Base-by-base conservation (phyloP, 1,139 yeast species). In the Maudiozyma humilis region DNA sequence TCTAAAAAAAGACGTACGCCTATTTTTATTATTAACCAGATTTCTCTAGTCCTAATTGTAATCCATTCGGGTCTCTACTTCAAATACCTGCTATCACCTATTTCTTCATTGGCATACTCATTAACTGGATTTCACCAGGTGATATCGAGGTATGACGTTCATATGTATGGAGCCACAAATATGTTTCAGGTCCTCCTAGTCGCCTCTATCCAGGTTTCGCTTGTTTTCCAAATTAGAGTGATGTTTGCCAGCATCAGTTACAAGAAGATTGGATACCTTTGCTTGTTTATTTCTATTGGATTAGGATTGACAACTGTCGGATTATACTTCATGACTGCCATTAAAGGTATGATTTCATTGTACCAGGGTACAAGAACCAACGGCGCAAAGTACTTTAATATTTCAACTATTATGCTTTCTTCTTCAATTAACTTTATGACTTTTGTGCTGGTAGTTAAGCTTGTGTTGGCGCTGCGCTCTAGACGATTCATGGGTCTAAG, bases 401-500 rank as follows among this genome's bases (percentile, higher is more conserved):
- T 75, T 2, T 79, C 86, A 2, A 64, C 71, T 5, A 77, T 85
- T 41, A 56, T 85, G 36, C 82, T 87, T 53, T 78, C 89, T 0
- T 73, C 76, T 0, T 80, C 94, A 0, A 74, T 88, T 16, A 72
- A 77, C 50, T 59, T 82, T 23, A 78, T 79, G 68, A 76, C 85
- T 34, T 47, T 76, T 1, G 64, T 85, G 29, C 69, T 89, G 37
- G 62, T 79, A 3, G 57, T 68, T 13, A 91, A 89, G 60, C 70
- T 91, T 43, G 60, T 72, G 13, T 50, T 75, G 44, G 95, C 96
- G 1, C 75, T 86, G 29, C 71, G 78, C 49, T 73, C 84, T 2
- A 76, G 97, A 60, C 71, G 88, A 46, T 75, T 68, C 50, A 65
- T 88, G 45, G 98, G 98, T 0, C 67, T 87, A 46, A 78, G 73